Evolutionary conservation across 768 basidiomycete genomes (phyloP).

Genomic region (Pleurotus eryngii): DNA sequence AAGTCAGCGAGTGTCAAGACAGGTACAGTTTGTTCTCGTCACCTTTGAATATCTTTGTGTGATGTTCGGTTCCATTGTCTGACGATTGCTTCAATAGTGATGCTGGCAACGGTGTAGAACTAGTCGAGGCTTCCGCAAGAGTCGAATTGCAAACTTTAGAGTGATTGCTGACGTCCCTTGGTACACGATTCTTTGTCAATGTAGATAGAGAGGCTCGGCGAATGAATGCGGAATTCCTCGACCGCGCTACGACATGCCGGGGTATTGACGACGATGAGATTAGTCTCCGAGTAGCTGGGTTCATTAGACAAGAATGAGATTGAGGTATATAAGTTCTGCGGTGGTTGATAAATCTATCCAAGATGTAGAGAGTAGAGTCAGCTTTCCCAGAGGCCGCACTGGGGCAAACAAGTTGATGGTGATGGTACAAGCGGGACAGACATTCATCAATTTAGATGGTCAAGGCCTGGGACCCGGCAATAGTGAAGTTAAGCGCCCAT

Average conservation of each 20-base stretch:
- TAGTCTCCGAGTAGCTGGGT: background rate
- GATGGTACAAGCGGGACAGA: too few relatives aligned
- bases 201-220: slow-evolving; percentile 17
- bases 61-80: background rate
- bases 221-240: background rate
- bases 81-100: background rate
- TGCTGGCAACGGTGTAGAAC: slow-evolving; percentile 2
- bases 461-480: background rate
- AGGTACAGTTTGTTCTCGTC: background rate
- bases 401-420: background rate
- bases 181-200: slow-evolving; percentile 12
- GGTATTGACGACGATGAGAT: slow-evolving; percentile 2
- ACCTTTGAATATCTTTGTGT: slow-evolving; percentile 2
- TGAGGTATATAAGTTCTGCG: background rate
- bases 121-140: slow-evolving; percentile 25
- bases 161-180: slow-evolving; percentile 11
- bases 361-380: too few relatives aligned
- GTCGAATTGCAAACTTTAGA: slow-evolving; percentile 31
- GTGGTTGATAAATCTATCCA: background rate
- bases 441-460: background rate
- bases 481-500: background rate
- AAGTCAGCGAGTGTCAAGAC: background rate
- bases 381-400: background rate
- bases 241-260: background rate
- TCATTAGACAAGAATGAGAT: background rate